Base-by-base conservation (phyloP, 148 eudicot species). In the Pouteria glomerata region DNA sequence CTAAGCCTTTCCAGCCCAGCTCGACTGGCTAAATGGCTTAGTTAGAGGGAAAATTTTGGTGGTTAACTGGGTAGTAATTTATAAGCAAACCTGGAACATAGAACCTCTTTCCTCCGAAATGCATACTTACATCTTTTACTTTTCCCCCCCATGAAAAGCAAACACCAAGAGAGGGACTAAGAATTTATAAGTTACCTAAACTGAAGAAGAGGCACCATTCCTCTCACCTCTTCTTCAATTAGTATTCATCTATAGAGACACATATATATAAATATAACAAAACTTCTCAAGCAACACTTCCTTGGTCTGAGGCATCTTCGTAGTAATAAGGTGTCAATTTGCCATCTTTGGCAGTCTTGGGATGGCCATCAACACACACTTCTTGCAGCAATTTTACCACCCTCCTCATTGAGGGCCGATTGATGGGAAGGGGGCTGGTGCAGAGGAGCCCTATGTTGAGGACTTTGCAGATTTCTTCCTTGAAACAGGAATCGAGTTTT, bases 371-470 rank as follows among this genome's bases (percentile, higher is more conserved):
- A 1, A 79, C 90, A 39, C 86, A 75, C 21, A 87, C 78, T 66
- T 91, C 98, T 74, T 77, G 88, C 80, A 94, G 74, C 93, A 89
- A 79, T 67, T 91, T 88, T 13, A 94, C 98, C 21, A 91, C 97
- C 23, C 98, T 78, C 68, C 97, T 81, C 98, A 94, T 94, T 0
- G 97, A 89, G 12, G 98, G 98, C 3, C 98, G 86, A 75, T 91
- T 91, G 29, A 94, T 87, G 5, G 98, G 98, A 14, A 94, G 81
- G 14, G 97, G 88, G 63, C 91, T 86, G 0, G 98, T 89, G 85
- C 98, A 94, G 13, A 86, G 90, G 50, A 94, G 90, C 18, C 93
- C 97, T 7, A 94, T 85, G 77, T 89, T 85, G 3, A 94, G 84
- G 64, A 91, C 86, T 78, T 83, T 86, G 81, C 86, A 78, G 10